These are phyloP conservation scores for Liquidambar formosana DNA, from an alignment of 164 flowering plant species.

Conservation along the genomic window DNA sequence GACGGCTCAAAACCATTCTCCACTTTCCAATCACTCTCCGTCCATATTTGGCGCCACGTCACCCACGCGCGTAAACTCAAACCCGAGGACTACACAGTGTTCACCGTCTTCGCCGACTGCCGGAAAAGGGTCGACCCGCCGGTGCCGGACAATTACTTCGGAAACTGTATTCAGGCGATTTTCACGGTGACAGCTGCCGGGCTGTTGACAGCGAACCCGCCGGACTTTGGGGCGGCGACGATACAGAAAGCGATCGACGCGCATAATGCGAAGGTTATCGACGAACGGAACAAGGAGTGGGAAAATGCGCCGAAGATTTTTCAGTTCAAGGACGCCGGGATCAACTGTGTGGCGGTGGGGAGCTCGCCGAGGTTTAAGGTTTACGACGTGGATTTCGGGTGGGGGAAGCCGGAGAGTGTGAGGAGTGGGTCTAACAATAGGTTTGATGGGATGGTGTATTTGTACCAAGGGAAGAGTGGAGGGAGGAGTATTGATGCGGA, in stretches of 20 bases:
- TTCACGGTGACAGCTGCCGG: conserved; percentile 80
- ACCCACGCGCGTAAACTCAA: conserved; percentile 68
- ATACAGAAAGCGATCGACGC: conserved; percentile 53
- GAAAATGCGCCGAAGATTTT: conserved; percentile 71
- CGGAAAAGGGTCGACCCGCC: conserved; percentile 80
- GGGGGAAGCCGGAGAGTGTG: conserved; percentile 72
- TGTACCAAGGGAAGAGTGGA: conserved; percentile 74
- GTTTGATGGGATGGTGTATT: conserved; percentile 94
- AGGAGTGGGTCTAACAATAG: conserved; percentile 82
- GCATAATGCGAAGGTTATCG: conserved; percentile 70
- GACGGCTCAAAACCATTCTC: conserved; percentile 61
- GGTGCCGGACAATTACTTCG: conserved; percentile 83
- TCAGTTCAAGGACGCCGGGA: conserved; percentile 83
- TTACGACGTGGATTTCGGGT: conserved; percentile 90
- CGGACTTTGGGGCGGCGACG: conserved; percentile 46
- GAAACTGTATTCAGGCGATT: conserved; percentile 90
- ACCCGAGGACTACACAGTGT: conserved; percentile 76
- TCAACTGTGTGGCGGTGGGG: conserved; percentile 86
- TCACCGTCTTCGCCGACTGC: conserved; percentile 85
- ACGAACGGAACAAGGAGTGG: conserved; percentile 62
- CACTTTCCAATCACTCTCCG: conserved; percentile 74
- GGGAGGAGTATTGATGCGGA: conserved; percentile 84
- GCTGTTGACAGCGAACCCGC: conserved; percentile 44
- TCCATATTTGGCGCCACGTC: conserved; percentile 81
- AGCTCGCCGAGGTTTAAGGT: conserved; percentile 94